Conservation (phyloP, 1,284 basidiomycete species). For the Trametes versicolor region DNA sequence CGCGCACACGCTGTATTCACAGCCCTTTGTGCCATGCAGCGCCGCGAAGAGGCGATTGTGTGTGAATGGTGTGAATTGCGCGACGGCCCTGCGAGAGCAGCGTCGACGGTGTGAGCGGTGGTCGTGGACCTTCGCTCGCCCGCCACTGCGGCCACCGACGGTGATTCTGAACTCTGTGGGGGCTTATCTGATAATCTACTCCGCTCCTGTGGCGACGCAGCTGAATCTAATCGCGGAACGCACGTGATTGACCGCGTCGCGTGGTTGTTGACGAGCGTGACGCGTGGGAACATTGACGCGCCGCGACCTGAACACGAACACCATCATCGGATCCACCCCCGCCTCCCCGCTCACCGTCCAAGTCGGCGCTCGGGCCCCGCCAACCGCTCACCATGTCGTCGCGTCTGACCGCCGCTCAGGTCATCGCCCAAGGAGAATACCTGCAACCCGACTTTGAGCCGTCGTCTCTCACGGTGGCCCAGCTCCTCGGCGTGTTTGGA, state of each 20-base stretch:
- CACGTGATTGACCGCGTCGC: conserved; percentile 30
- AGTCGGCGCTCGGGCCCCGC: conserved; percentile 36
- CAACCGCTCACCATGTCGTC: conserved; percentile 69
- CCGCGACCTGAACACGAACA: conserved; percentile 38
- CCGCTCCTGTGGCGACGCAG: background rate
- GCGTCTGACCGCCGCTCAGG: conserved; percentile 73
- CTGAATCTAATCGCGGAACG: background rate
- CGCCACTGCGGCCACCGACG: conserved; percentile 3
- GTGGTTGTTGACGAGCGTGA: conserved; percentile 34
- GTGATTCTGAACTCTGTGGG: background rate
- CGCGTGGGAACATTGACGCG: conserved; percentile 40
- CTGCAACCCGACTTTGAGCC: conserved; percentile 89
- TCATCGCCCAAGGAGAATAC: conserved; percentile 81
- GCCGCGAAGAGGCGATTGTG: background rate
- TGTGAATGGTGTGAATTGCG: conserved; percentile 21
- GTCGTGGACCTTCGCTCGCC: conserved; percentile 5
- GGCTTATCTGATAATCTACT: conserved; percentile 23
- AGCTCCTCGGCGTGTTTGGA: conserved; percentile 83
- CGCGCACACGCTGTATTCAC: conserved; percentile 16
- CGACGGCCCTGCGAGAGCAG: conserved; percentile 14
- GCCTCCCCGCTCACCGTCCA: conserved; percentile 35
- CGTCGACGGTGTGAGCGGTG: conserved; percentile 11
- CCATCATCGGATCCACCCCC: conserved; percentile 22
- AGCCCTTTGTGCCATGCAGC: background rate
- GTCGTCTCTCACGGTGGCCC: conserved; percentile 78